Conservation (phyloP, 208 protist genomes). For the Crithidia mellificae region DNA sequence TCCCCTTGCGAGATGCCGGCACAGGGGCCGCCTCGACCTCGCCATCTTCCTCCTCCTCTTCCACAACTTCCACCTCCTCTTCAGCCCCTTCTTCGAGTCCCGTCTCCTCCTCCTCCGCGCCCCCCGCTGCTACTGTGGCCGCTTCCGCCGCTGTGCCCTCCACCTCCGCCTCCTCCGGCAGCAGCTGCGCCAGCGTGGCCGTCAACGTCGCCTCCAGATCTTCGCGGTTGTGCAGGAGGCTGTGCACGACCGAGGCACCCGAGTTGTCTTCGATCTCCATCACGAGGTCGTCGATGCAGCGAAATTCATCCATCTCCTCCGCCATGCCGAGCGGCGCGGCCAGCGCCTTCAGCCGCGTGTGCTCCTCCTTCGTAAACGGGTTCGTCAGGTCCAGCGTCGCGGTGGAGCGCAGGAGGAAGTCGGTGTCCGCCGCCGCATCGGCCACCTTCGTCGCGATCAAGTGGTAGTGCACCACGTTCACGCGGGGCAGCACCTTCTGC, state of each 20-base stretch:
- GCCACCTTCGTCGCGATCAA: slow-evolving; percentile 70
- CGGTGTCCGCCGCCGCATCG: slow-evolving; percentile 17
- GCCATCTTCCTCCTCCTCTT: slow-evolving; percentile 22
- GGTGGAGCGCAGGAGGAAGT: slow-evolving; percentile 35
- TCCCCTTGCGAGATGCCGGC: not conserved
- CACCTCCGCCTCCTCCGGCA: slow-evolving; percentile 75
- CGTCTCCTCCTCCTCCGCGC: slow-evolving; percentile 1
- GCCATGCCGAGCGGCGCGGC: slow-evolving; percentile 69
- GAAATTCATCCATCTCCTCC: slow-evolving; percentile 54
- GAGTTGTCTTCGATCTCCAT: slow-evolving; percentile 57
- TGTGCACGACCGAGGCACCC: slow-evolving; percentile 70
- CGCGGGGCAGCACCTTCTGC: slow-evolving; percentile 55
- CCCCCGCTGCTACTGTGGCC: no score
- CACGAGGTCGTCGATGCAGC: slow-evolving; percentile 73
- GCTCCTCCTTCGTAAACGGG: slow-evolving; percentile 62
- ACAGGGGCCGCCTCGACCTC: slow-evolving; percentile 6
- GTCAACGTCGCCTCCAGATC: slow-evolving; percentile 83
- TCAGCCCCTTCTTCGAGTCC: slow-evolving; percentile 27
- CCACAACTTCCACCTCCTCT: slow-evolving; percentile 9
- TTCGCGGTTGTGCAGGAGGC: slow-evolving; percentile 73
- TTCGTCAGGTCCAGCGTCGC: slow-evolving; percentile 74
- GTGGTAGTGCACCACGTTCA: slow-evolving; percentile 86
- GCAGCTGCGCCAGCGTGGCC: slow-evolving; percentile 79
- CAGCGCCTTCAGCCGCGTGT: slow-evolving; percentile 51
- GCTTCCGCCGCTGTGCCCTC: no score